Evolutionary conservation across 2,329 filamentous ascomycete genomes (phyloP).

Genomic region (Sclerotinia subarctica): DNA sequence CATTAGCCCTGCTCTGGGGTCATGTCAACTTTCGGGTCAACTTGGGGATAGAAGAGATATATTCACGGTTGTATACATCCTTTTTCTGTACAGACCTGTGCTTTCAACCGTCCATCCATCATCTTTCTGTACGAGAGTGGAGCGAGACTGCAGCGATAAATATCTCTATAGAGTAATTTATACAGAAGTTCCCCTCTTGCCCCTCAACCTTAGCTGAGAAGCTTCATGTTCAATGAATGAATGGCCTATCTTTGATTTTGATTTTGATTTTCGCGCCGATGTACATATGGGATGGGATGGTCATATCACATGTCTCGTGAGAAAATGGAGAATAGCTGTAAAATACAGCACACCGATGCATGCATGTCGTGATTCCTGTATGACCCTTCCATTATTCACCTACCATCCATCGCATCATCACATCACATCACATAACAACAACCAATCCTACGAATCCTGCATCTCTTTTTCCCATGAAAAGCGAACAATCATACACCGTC

Average conservation of each 20-base stretch:
- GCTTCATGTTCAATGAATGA: neutral
- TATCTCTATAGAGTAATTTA: neutral
- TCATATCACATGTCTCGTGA: neutral
- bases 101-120: neutral
- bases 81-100: neutral
- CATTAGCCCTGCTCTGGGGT: no score
- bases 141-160: neutral
- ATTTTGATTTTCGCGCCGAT: neutral
- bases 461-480: neutral
- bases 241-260: neutral
- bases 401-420: neutral
- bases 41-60: neutral
- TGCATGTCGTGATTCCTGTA: neutral
- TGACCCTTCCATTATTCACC: neutral
- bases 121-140: neutral
- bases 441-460: neutral
- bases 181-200: neutral
- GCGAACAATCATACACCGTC: neutral
- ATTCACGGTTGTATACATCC: neutral
- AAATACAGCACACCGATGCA: neutral
- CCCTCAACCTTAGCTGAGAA: slow-evolving; percentile 3
- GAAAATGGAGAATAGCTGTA: neutral
- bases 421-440: no score
- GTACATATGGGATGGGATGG: no score
- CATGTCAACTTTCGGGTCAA: no score